Evolutionary conservation across 495 filamentous ascomycete genomes (phyloP).

Genomic region (Tetracladium setigerum): DNA sequence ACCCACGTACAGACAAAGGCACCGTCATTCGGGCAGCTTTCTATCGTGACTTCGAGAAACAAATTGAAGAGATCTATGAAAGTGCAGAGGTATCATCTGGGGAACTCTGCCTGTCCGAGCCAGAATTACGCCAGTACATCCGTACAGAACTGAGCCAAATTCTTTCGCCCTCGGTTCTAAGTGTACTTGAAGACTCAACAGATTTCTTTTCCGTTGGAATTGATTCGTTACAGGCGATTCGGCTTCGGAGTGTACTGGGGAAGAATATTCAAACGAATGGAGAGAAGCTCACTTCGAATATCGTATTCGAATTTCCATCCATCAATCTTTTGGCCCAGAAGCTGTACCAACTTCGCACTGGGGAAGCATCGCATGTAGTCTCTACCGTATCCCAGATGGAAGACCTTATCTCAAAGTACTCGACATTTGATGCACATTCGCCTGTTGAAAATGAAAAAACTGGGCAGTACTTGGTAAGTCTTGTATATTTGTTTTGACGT

Average conservation of each 20-base stretch:
- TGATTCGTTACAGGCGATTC: slow-evolving; percentile 47
- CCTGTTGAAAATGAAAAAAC: slow-evolving; percentile 21
- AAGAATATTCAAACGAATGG: slow-evolving; percentile 15
- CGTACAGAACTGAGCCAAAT: slow-evolving; percentile 10
- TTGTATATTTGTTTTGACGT: too few relatives aligned
- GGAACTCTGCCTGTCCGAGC: slow-evolving; percentile 25
- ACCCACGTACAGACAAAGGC: slow-evolving; percentile 41
- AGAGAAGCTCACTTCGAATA: slow-evolving; percentile 11
- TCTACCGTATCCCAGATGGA: slow-evolving; percentile 33
- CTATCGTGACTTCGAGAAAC: slow-evolving; percentile 28
- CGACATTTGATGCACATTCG: slow-evolving; percentile 33
- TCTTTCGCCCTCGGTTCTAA: slow-evolving; percentile 14
- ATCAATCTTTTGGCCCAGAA: slow-evolving; percentile 2
- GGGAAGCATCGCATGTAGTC: background rate
- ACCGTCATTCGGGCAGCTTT: slow-evolving; percentile 41
- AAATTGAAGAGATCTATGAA: slow-evolving; percentile 34
- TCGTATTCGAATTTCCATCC: slow-evolving; percentile 8
- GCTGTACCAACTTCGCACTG: slow-evolving; percentile 1
- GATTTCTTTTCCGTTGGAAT: slow-evolving; percentile 47
- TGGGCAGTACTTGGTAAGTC: slow-evolving; percentile 31
- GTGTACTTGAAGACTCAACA: slow-evolving; percentile 18
- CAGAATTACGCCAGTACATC: slow-evolving; percentile 27
- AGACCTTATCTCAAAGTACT: slow-evolving; percentile 43
- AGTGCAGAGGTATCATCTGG: slow-evolving; percentile 24
- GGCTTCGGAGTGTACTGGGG: slow-evolving; percentile 5